Evolutionary conservation across 805 yeast species (phyloP).

Genomic region (Myxozyma geophila): DNA sequence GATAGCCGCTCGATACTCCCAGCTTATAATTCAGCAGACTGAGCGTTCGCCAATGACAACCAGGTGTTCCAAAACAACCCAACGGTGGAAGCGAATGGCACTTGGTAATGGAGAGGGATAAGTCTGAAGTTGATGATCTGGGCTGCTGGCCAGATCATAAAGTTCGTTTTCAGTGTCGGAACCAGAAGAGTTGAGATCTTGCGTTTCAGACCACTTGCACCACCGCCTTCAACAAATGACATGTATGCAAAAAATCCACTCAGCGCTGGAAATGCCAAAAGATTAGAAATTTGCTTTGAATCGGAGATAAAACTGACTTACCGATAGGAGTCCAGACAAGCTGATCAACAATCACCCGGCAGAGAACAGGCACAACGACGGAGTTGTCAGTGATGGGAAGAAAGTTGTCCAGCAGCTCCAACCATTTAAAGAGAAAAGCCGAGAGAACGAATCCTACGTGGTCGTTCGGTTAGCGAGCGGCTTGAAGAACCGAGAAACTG

Average conservation of each 20-base stretch:
- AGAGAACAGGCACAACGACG: constrained; percentile 74
- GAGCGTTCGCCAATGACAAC: constrained; percentile 76
- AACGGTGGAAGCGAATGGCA: constrained; percentile 84
- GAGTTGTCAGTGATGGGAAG: constrained; percentile 68
- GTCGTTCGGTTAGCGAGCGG: background rate
- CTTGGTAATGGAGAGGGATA: constrained; percentile 80
- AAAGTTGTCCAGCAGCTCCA: constrained; percentile 72
- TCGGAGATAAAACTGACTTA: constrained; percentile 38
- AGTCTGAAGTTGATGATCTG: constrained; percentile 77
- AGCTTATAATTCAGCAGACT: constrained; percentile 19
- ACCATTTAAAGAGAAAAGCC: constrained; percentile 87
- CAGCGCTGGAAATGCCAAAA: constrained; percentile 48
- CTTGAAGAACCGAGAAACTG: background rate
- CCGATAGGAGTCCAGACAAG: constrained; percentile 80
- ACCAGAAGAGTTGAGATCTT: constrained; percentile 66
- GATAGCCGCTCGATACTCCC: background rate
- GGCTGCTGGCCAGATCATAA: constrained; percentile 90
- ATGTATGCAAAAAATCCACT: constrained; percentile 83
- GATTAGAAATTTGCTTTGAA: background rate
- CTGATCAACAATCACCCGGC: constrained; percentile 89
- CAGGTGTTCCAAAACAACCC: constrained; percentile 96
- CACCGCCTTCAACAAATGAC: constrained; percentile 78
- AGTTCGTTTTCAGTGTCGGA: constrained; percentile 70
- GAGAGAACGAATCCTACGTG: constrained; percentile 66
- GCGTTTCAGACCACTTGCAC: constrained; percentile 61